These are phyloP conservation scores for Pichia sp. DNA, from an alignment of 1,139 yeast species.

Conservation along the genomic window DNA sequence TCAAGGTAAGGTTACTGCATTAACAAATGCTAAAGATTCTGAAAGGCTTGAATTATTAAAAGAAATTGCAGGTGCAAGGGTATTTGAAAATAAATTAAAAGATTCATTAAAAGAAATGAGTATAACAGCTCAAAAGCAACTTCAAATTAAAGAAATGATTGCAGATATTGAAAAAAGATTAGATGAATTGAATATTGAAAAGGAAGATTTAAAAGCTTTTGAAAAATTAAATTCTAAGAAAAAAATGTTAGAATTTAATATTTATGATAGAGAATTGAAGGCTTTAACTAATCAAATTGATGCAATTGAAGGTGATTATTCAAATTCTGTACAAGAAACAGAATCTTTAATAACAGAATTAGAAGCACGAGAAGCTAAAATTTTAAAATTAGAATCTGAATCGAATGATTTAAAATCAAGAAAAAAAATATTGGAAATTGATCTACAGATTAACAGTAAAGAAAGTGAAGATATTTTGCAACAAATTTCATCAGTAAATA, in stretches of 20 bases:
- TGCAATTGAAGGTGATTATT: constrained; percentile 53
- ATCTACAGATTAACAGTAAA: constrained; percentile 43
- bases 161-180: constrained; percentile 64
- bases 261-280: constrained; percentile 69
- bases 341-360: constrained; percentile 40
- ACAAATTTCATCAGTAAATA: constrained; percentile 27
- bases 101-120: constrained; percentile 79
- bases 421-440: constrained; percentile 43
- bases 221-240: constrained; percentile 63
- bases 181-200: constrained; percentile 74
- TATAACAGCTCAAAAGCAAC: constrained; percentile 61
- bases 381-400: constrained; percentile 43
- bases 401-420: constrained; percentile 39
- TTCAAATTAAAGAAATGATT: constrained; percentile 70
- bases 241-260: constrained; percentile 67
- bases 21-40: constrained; percentile 82
- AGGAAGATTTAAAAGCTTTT: constrained; percentile 63
- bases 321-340: constrained; percentile 41
- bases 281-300: constrained; percentile 59
- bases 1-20: constrained; percentile 78
- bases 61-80: constrained; percentile 93
- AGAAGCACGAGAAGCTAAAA: constrained; percentile 41
- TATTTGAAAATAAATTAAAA: constrained; percentile 73
- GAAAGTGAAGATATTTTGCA: constrained; percentile 42
- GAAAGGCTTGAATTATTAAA: constrained; percentile 75